Base-by-base conservation (phyloP, 78 protist genomes). In the Speleostelium caveatum region DNA sequence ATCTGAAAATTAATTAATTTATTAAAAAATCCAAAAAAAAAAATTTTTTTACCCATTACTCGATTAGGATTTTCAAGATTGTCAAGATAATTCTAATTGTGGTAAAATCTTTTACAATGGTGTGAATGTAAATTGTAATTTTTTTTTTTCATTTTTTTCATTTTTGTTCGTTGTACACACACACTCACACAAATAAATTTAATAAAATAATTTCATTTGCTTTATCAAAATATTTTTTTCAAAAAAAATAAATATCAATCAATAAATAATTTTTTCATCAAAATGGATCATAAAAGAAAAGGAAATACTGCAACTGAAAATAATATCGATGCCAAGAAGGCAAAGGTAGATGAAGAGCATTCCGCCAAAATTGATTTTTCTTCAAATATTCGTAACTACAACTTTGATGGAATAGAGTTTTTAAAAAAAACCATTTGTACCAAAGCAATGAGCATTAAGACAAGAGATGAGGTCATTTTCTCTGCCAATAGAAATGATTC, bases 381-480 rank as follows among this genome's bases (percentile, higher is more conserved):
- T 56, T n/a, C 55, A 33, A 4, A 66, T 17, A 8, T 4, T 38
- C n/a, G 53, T 45, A 10, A 6, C 53, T 14, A 14, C n/a, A 45
- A 45, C 10, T 68, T 28, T 16, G 90, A 83, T 41, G 76, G 79
- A 3, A 59, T 16, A 30, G 60, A 30, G 58, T 60, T 83, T 17
- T 56, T 83, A 6, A 6, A 63, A 22, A 83, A 83, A 41, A 41
- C 69, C 21, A 73, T 83, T 12, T 53, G 51, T 32, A 67, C 90
- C 21, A 59, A 62, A n/a, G 90, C 78, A 2, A 83, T 83, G 78
- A 32, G 63, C 0, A 69, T 83, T 28, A 67, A 69, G 28, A 83
- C 90, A 5, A 51, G 90, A 59, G 90, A 83, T 59, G 80, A 83
- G 69, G 49, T 69, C 26, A 83, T 83, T 16, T 83, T 59, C n/a